Conservation (phyloP, 345 rosid genomes). For the Stellera chamaejasme region DNA sequence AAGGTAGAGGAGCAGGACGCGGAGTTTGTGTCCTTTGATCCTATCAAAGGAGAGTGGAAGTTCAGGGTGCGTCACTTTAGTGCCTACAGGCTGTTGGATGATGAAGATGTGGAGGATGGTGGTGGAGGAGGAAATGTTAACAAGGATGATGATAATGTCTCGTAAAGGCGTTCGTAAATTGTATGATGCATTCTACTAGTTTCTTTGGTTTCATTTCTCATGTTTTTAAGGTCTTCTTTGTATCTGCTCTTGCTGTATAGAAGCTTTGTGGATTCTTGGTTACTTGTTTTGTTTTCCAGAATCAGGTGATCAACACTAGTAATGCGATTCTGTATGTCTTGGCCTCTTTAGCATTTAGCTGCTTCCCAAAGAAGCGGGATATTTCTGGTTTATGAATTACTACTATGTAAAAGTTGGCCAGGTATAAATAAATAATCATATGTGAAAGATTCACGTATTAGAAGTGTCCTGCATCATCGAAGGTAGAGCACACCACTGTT, state of each 20-base stretch:
- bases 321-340: too few relatives aligned
- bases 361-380: too few relatives aligned
- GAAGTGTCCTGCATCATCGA: too few relatives aligned
- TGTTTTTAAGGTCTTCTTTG: conserved; percentile 1
- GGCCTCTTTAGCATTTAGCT: too few relatives aligned
- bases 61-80: conserved; percentile 87
- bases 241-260: background rate
- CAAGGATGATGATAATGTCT: conserved; percentile 14
- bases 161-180: conserved; percentile 2
- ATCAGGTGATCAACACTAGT: too few relatives aligned
- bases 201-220: background rate
- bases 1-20: conserved; percentile 93
- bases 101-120: conserved; percentile 8
- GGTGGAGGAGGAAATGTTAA: too few relatives aligned
- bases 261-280: background rate
- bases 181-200: background rate
- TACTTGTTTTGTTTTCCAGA: too few relatives aligned
- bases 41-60: conserved; percentile 82
- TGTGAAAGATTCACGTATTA: too few relatives aligned
- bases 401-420: too few relatives aligned
- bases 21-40: conserved; percentile 71
- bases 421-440: too few relatives aligned
- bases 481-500: too few relatives aligned
- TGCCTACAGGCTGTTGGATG: conserved; percentile 46
- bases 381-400: too few relatives aligned